A percentile compares a stretch with the other conserved stretches of the same genome.
Conservation (phyloP, 345 rosid genomes). For the Murraya koenigii region DNA sequence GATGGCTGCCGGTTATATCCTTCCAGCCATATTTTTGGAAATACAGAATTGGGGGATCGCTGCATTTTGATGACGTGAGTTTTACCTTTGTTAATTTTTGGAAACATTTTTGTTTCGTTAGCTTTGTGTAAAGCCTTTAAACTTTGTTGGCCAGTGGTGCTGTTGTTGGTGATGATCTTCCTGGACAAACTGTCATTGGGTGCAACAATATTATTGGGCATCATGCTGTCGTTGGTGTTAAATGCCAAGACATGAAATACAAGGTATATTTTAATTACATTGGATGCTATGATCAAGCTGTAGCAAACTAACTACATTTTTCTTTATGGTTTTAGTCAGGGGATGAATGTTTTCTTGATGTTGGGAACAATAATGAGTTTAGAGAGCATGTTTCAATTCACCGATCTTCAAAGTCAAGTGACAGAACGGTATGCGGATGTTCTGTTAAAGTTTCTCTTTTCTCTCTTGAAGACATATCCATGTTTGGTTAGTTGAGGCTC, state of each 20-base stretch:
- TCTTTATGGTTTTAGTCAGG: slow-evolving; percentile 45
- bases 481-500: background rate
- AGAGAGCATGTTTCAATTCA: slow-evolving; percentile 86
- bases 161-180: slow-evolving; percentile 86
- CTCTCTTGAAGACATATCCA: background rate
- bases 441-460: background rate
- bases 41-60: slow-evolving; percentile 65
- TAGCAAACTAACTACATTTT: background rate
- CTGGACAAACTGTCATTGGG: slow-evolving; percentile 69
- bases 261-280: slow-evolving; percentile 42
- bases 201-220: slow-evolving; percentile 68
- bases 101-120: background rate
- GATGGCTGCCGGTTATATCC: slow-evolving; percentile 71
- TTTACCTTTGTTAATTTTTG: background rate
- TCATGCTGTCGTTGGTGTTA: slow-evolving; percentile 78
- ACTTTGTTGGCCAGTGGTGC: slow-evolving; percentile 82
- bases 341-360: slow-evolving; percentile 72
- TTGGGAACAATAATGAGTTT: slow-evolving; percentile 85
- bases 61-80: slow-evolving; percentile 85
- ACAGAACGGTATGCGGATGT: slow-evolving; percentile 49
- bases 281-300: background rate
- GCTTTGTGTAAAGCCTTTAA: slow-evolving; percentile 12
- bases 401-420: slow-evolving; percentile 76
- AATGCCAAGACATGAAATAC: slow-evolving; percentile 94
- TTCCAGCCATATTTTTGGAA: slow-evolving; percentile 74